Conservation (phyloP, 164 flowering plant species). For the Aristolochia contorta region DNA sequence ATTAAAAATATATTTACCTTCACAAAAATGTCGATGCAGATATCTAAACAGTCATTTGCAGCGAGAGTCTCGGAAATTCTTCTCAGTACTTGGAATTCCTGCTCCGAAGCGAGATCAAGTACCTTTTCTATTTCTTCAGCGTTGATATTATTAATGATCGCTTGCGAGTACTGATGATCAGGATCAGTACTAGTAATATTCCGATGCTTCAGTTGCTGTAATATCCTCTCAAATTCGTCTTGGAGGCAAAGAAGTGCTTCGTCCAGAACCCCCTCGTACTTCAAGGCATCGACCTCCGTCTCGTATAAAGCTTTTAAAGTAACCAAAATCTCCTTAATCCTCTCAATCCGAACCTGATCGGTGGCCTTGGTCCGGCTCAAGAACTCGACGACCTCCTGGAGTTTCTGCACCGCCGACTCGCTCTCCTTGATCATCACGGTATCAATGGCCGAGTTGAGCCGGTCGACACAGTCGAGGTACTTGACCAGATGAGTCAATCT, state of each 20-base stretch:
- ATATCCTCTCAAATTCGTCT: constrained; percentile 42
- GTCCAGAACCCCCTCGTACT: constrained; percentile 62
- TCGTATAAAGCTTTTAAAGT: constrained; percentile 52
- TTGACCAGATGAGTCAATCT: constrained; percentile 29
- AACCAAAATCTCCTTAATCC: constrained; percentile 42
- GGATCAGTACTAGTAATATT: too few species aligned
- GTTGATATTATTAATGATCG: too few species aligned
- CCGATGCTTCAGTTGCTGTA: constrained; percentile 38
- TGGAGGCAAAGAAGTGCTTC: constrained; percentile 27
- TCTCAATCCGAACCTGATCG: constrained; percentile 34
- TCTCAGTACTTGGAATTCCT: constrained; percentile 39
- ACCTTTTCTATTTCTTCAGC: constrained; percentile 1
- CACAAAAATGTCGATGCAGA: constrained; percentile 61
- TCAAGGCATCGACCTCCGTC: constrained; percentile 55
- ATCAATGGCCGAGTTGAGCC: constrained; percentile 29
- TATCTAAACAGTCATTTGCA: constrained; percentile 59
- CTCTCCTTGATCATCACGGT: constrained; percentile 33
- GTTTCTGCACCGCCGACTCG: constrained; percentile 55
- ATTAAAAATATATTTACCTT: constrained; percentile 49
- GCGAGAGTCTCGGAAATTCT: constrained; percentile 49
- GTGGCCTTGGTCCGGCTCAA: constrained; percentile 69
- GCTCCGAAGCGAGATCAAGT: constrained; percentile 31
- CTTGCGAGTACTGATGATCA: too few species aligned
- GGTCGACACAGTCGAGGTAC: constrained; percentile 42
- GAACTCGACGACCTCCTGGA: constrained; percentile 74